A percentile compares a stretch with the other conserved stretches of the same genome.
Conservation (phyloP, 768 basidiomycete genomes). For the Collybiopsis luxurians region DNA sequence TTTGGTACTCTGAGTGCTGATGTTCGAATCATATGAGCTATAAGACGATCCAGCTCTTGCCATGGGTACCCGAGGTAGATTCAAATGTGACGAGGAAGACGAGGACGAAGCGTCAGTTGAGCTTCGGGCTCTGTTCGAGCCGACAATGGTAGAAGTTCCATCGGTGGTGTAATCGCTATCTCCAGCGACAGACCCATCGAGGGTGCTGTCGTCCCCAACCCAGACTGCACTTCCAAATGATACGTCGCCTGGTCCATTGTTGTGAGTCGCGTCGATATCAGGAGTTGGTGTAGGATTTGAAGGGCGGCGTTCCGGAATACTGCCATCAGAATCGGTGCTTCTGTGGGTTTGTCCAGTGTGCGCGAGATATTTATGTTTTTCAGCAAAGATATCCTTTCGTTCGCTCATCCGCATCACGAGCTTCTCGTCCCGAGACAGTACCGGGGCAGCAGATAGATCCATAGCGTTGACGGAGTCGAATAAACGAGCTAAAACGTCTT, state of each 20-base stretch:
- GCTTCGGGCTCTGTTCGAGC: conserved; percentile 46
- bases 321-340: conserved; percentile 43
- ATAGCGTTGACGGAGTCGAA: conserved; percentile 95
- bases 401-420: conserved; percentile 88
- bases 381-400: conserved; percentile 87
- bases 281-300: background rate
- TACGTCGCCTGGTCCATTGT: conserved; percentile 63
- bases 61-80: conserved; percentile 8
- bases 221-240: conserved; percentile 84
- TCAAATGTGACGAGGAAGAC: conserved; percentile 45
- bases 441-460: conserved; percentile 77
- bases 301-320: background rate
- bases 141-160: conserved; percentile 37
- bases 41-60: background rate
- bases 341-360: conserved; percentile 29
- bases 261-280: conserved; percentile 17
- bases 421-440: conserved; percentile 78
- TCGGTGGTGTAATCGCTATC: conserved; percentile 39
- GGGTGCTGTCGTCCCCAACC: conserved; percentile 73
- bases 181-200: conserved; percentile 43
- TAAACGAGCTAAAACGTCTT: conserved; percentile 84
- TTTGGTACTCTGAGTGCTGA: conserved; percentile 21
- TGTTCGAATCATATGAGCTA: conserved; percentile 30
- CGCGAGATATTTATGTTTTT: conserved; percentile 58
- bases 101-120: conserved; percentile 76